Evolutionary conservation across 192 early-diverging fungal genomes (phyloP), one percentile per base, ranked within the genome.

Genomic region (Entophlyctis helioformis): DNA sequence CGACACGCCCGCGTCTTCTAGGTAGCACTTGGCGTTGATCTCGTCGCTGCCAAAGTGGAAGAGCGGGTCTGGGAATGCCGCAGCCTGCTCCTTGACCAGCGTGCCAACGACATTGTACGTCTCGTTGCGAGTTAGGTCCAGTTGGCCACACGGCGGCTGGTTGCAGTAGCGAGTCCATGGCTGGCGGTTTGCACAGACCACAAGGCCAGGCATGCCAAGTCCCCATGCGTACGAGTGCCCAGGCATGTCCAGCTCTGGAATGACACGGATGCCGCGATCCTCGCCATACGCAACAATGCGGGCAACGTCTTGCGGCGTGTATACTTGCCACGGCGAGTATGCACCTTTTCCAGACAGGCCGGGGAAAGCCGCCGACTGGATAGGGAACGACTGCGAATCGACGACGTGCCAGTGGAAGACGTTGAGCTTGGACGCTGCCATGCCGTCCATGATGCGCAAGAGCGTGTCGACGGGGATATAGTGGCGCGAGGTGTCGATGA

Each of bases 201-300:
- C 38, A 35, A 24, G 22, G 20, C 6, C 13, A 22, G 13, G 13
- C 23, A 46, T 22, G 2, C n/a, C 22, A 44, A 50, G 28, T 32
- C 23, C 18, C 20, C 41, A 27, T 29, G 35, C 19, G 7, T 31
- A 29, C n/a, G 15, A 13, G 52, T 93, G 84, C 1, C 82, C 83
- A 10, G 87, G 85, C 67, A 87, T 85, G 56, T 96, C 89, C 44
- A 91, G 74, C 57, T 96, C 91, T 2, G 89, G 89, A 46, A 93
- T 84, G 16, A 96, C 62, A n/a, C 91, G 76, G 39, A 93, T 76
- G n/a, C 85, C 86, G 21, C 81, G 76, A 31, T 62, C 69, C 10
- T 61, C 56, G 21, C 72, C 87, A 57, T 87, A 90, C n/a, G 72
- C 43, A 29, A 93, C 70, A 22, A 96, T 62, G 0, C 54, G 49